Base-by-base conservation (phyloP, 495 filamentous ascomycete genomes). In the Neurospora cerealis region DNA sequence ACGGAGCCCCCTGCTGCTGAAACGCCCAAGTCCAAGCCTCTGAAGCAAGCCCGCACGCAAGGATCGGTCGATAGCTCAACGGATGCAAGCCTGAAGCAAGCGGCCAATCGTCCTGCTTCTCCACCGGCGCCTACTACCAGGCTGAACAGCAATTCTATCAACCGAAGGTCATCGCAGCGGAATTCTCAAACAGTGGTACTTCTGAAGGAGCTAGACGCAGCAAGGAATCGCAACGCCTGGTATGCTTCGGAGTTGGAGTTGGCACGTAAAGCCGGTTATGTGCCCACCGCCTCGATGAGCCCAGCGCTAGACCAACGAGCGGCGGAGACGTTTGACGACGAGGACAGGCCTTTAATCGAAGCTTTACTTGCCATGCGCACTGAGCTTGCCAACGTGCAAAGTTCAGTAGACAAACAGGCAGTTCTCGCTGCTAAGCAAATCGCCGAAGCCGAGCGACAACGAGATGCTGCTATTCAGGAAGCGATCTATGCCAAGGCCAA, bases 401-500 rank as follows among this genome's bases (percentile, higher is more conserved):
- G 85, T 6, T 92, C 94, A 1, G 90, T 99, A 15, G 93, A 97
- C 74, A 87, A 92, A 48, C 95, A 98, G 83, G 91, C 93, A 13
- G 85, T 91, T 11, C 86, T 91, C 41, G 94, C 96, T 6, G 95
- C 94, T 5, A 93, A 92, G 78, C 89, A 93, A 73, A 93, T 99
- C 76, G 95, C 95, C 4, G 94, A 97, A 78, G 90, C 96, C 9
- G 96, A 98, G 80, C 93, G 92, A 74, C 95, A 98, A 81, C 86
- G 96, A 70, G 96, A 99, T 82, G 90, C 92, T 24, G 96, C 96
- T 21, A 88, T 99, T 48, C 91, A 89, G 74, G 96, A 98, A 81
- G 96, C 96, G 0, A 92, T 94, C 1, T 98, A 98, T 84, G 93
- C 94, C 32, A 97, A 97, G 78, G 93, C 96, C 8, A 97, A 93